Percentiles rank a stretch among this genome's conserved stretches.
Evolutionary conservation across 805 yeast species (phyloP).

Genomic region (Millerozyma miso): DNA sequence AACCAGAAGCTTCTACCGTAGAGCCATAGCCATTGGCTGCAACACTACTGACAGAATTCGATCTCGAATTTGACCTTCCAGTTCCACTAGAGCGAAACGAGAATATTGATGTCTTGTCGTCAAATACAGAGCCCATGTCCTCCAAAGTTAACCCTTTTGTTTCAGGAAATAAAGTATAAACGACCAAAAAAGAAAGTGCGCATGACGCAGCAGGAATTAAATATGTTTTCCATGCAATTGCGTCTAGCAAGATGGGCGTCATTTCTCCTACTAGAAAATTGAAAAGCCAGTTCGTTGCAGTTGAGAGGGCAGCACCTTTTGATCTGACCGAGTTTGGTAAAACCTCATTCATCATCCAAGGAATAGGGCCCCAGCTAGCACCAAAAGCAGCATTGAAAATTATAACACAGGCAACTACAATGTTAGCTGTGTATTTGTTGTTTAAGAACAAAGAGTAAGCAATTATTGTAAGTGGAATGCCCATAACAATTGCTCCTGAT

Average conservation of each 20-base stretch:
- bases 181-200: constrained; percentile 66
- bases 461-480: constrained; percentile 59
- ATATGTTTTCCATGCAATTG: constrained; percentile 75
- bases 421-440: constrained; percentile 51
- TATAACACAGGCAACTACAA: constrained; percentile 74
- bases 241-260: constrained; percentile 80
- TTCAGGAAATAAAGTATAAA: constrained; percentile 75
- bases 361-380: constrained; percentile 90
- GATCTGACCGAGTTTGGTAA: constrained; percentile 81
- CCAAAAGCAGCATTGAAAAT: constrained; percentile 84
- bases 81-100: constrained; percentile 34
- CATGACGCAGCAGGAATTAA: constrained; percentile 79
- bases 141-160: constrained; percentile 85
- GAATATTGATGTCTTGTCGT: constrained; percentile 47
- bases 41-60: neutral
- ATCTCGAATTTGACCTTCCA: neutral
- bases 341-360: constrained; percentile 89
- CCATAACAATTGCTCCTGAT: constrained; percentile 79
- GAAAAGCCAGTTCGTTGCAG: constrained; percentile 91
- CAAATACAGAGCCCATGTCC: constrained; percentile 89
- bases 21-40: constrained; percentile 11
- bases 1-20: constrained; percentile 8
- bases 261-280: constrained; percentile 89
- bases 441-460: constrained; percentile 46
- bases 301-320: constrained; percentile 84